Evolutionary conservation across 306 rosid genomes (phyloP), one percentile per base, ranked within the genome.

Genomic region (Dalbergia cultrata): DNA sequence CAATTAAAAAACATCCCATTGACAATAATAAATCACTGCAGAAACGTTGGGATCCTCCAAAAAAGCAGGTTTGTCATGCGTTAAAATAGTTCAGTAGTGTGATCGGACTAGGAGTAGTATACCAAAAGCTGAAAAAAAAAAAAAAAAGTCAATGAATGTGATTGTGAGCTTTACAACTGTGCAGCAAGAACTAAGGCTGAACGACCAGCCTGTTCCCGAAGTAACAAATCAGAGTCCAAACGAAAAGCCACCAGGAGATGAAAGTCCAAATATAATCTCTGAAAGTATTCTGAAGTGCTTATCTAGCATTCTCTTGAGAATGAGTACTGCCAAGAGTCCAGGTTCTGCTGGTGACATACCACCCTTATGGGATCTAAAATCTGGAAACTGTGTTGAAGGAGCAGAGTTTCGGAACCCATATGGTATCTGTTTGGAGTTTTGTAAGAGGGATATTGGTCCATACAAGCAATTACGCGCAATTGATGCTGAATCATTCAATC

Each of bases 281-380:
- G 96, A 93, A 83, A 86, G 84, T 77, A 90, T 90, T 78, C 65
- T 95, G 7, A 93, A 89, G 88, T 95, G 99, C 81, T 88, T 93
- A 80, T 85, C 93, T 64, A 91, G 86, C 88, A 90, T 93, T 84
- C 87, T 95, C 81, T 64, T 86, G 80, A 85, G 98, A 83, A 81
- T 90, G 91, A 87, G 89, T 84, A 77, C 86, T 6, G 81, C 31
- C 14, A 92, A 86, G 88, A 80, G 67, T 50, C 74, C 22, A 19
- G 86, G 67, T 21, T 56, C 88, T 39, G 69, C 85, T 34, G 87
- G 81, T 57, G 84, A 21, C 21, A 60, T 66, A 7, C 78, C 76
- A 39, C 54, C 75, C 68, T 76, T 82, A 14, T 72, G 88, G 77
- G 58, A 60, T 71, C 71, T 70, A 59, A 78, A 64, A 63, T 22